Evolutionary conservation across 176 grass and related monocot species (phyloP).

Genomic region (Oropetium thomaeum): DNA sequence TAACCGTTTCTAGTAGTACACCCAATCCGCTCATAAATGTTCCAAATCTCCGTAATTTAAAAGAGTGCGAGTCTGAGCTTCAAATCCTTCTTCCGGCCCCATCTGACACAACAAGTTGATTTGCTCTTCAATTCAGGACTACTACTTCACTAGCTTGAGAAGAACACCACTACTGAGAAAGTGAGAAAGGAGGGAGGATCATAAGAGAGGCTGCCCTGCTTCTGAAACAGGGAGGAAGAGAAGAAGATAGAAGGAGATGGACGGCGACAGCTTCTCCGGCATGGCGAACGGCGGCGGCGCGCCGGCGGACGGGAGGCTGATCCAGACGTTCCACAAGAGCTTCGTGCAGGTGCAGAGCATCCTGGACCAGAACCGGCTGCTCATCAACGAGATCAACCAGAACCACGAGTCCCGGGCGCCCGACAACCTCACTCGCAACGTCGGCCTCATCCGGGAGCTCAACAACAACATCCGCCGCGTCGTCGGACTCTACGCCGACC

Average conservation of each 20-base stretch:
- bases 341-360: slow-evolving; percentile 85
- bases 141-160: background rate
- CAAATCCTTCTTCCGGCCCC: slow-evolving; percentile 12
- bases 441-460: slow-evolving; percentile 76
- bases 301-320: slow-evolving; percentile 49
- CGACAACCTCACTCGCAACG: slow-evolving; percentile 64
- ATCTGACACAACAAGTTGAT: background rate
- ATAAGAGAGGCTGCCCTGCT: no score
- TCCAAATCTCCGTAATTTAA: background rate
- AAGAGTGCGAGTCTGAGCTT: background rate
- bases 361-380: slow-evolving; percentile 73
- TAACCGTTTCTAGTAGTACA: slow-evolving; percentile 50
- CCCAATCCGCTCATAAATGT: slow-evolving; percentile 36
- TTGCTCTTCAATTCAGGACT: slow-evolving; percentile 19
- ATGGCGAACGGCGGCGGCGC: slow-evolving; percentile 46
- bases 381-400: slow-evolving; percentile 87
- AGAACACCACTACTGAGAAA: background rate
- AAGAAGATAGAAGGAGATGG: slow-evolving; percentile 26
- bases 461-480: slow-evolving; percentile 86
- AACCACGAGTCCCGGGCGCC: slow-evolving; percentile 69
- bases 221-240: no score
- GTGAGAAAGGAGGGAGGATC: no score
- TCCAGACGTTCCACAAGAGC: slow-evolving; percentile 82
- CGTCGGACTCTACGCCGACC: slow-evolving; percentile 68
- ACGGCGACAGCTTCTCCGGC: slow-evolving; percentile 64